Base-by-base conservation (phyloP, 2,329 filamentous ascomycete species). In the Sphaerulina vaccinii region DNA sequence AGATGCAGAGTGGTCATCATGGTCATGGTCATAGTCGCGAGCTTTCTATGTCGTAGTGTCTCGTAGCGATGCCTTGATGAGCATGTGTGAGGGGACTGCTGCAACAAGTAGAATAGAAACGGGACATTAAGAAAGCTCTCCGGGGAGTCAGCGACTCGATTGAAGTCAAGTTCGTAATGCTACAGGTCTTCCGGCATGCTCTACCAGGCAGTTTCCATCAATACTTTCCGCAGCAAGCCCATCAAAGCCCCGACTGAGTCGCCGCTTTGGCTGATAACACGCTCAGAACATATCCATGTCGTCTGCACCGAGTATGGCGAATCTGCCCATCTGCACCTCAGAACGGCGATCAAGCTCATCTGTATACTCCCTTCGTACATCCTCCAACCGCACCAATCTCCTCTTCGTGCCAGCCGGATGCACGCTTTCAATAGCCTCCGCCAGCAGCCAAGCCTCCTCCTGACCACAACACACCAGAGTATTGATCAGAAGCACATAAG, bases 401-500 rank as follows among this genome's bases (percentile, higher is more conserved):
- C 91, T 83, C 74, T 86, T 87, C 49, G 62, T 54, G 3, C 54
- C 56, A 18, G 36, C 55, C 56, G 38, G 51, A 57, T 61, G 40
- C 73, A 76, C 63, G 71, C 73, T 51, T 32, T 76, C 70, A 10
- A 71, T 70, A 27, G 75, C 70, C 35, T 79, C 76, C 15, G 79
- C 78, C 16, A 84, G 72, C n/a, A 95, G 82, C 81, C 95, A 99
- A 1, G 86, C 86, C 64, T 96, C 87, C 56, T 88, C 83, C 52
- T 84, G 77, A 42, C 88, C 84, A 35, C 96, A 90, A 58, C 90
- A 96, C 59, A 87, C 89, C 55, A 99, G 77, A 1, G 90, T 86
- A 68, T 99, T 99, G 74, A 99, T 95, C 38, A 99, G 80, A 55
- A 90, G 79, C n/a, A 97, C 75, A 63, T 95, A 93, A 64, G 89